Evolutionary conservation across 2,329 filamentous ascomycete genomes (phyloP).

Genomic region (Geoglossum cookeanum): DNA sequence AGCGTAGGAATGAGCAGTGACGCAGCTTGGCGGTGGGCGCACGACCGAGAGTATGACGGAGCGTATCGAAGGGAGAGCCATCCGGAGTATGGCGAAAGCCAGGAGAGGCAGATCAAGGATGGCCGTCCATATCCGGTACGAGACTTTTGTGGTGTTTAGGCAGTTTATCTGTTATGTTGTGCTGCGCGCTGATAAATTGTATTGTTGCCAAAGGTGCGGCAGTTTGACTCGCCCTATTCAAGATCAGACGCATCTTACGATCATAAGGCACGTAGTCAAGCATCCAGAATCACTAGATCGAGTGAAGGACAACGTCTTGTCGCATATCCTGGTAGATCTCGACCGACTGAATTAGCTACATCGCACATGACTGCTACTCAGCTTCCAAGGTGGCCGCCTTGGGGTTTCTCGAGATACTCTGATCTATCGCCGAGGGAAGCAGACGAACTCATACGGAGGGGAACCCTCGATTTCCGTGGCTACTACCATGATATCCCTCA

Average conservation of each 20-base stretch:
- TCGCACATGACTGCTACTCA: background rate
- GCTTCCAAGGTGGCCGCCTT: slow-evolving; percentile 19
- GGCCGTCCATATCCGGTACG: background rate
- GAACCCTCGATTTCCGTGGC: slow-evolving; percentile 22
- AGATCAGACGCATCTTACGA: background rate
- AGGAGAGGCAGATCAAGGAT: background rate
- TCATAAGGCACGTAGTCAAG: background rate
- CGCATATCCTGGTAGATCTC: background rate
- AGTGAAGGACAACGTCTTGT: background rate
- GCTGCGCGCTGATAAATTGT: background rate
- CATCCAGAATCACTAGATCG: background rate
- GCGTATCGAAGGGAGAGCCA: background rate
- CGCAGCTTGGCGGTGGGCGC: background rate
- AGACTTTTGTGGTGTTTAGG: no score
- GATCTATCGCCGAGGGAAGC: slow-evolving; percentile 17
- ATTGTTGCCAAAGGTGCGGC: background rate
- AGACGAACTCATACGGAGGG: slow-evolving; percentile 20
- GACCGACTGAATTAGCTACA: background rate
- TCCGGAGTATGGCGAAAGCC: background rate
- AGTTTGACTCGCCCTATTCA: background rate
- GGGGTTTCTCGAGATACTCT: slow-evolving; percentile 18
- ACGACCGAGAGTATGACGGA: background rate
- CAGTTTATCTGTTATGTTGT: background rate
- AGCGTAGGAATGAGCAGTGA: slow-evolving; percentile 3
- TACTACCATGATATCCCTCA: slow-evolving; percentile 20